phyloP scores from a whole-genome alignment of 2,329 filamentous ascomycete genomes.

The Penicillium frequentans region DNA sequence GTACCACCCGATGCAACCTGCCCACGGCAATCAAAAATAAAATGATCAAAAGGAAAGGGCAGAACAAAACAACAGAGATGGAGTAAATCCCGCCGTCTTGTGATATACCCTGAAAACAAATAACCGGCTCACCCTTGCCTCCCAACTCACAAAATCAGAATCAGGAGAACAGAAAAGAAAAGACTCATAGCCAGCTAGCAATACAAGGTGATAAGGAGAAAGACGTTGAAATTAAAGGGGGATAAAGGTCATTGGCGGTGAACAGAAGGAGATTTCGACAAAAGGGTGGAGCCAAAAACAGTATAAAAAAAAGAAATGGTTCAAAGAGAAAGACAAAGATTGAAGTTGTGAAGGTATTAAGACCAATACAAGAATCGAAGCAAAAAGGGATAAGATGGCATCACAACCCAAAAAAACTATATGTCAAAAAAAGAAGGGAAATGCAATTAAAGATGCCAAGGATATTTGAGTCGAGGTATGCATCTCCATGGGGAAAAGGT shows the following conservation, averaged over 20 bases:
- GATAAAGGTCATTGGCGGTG: conserved; percentile 29
- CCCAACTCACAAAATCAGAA: conserved; percentile 9
- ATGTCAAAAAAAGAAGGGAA: conserved; percentile 18
- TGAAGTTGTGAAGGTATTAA: conserved; percentile 25
- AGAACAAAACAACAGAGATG: conserved; percentile 13
- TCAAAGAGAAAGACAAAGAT: conserved; percentile 22
- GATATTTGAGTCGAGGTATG: conserved; percentile 17
- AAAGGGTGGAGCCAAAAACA: conserved; percentile 18
- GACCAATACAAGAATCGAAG: conserved; percentile 36
- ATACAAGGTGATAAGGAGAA: conserved; percentile 37
- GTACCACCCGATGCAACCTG: conserved; percentile 19
- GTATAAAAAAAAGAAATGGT: conserved; percentile 19
- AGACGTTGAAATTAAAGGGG: conserved; percentile 26
- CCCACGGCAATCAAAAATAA: conserved; percentile 10
- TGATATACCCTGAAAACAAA: conserved; percentile 9
- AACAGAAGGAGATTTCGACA: conserved; percentile 28
- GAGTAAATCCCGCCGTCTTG: conserved; percentile 1
- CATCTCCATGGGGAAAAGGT: conserved; percentile 9
- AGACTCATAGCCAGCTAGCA: conserved; percentile 41
- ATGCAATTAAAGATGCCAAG: conserved; percentile 20
- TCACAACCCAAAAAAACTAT: conserved; percentile 20
- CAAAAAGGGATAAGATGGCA: conserved; percentile 16
- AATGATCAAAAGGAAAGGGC: conserved; percentile 15
- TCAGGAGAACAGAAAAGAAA: conserved; percentile 22
- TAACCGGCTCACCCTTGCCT: conserved; percentile 6